A percentile compares a stretch with the other conserved stretches of the same genome.
Evolutionary conservation across 2,329 filamentous ascomycete genomes (phyloP).

Genomic region (Chaetomium strumarium): DNA sequence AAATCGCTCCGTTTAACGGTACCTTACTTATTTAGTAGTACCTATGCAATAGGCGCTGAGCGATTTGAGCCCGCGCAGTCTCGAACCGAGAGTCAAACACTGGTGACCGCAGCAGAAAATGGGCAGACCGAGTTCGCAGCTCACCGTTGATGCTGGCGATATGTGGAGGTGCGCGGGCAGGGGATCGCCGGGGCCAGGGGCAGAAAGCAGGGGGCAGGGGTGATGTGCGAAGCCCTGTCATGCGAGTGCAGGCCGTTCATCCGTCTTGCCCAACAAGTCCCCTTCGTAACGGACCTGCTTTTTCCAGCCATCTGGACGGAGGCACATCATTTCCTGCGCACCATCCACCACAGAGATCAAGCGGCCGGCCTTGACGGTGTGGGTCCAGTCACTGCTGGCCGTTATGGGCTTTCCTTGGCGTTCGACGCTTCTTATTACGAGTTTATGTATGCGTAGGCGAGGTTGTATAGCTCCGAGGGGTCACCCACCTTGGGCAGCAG

Average conservation of each 20-base stretch:
- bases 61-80: neutral
- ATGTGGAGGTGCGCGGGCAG: constrained; percentile 6
- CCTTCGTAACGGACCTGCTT: constrained; percentile 14
- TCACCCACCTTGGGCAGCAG: constrained; percentile 13
- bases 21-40: neutral
- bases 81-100: neutral
- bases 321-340: constrained; percentile 7
- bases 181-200: constrained; percentile 13
- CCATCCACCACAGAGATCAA: neutral
- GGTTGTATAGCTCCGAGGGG: neutral
- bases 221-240: constrained; percentile 10
- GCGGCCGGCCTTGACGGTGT: constrained; percentile 12
- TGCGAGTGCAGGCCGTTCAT: constrained; percentile 14
- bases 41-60: neutral
- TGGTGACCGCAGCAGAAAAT: neutral
- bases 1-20: neutral
- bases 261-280: constrained; percentile 10
- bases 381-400: constrained; percentile 17
- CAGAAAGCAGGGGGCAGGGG: constrained; percentile 2
- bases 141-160: neutral
- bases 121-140: constrained; percentile 1
- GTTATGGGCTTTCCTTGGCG: constrained; percentile 15
- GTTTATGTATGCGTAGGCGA: no score
- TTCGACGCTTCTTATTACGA: neutral
- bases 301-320: constrained; percentile 3